Percentiles rank a stretch among this genome's conserved stretches.
Conservation (phyloP, 1,284 basidiomycete species). For the Butyriboletus pseudospeciosus region DNA sequence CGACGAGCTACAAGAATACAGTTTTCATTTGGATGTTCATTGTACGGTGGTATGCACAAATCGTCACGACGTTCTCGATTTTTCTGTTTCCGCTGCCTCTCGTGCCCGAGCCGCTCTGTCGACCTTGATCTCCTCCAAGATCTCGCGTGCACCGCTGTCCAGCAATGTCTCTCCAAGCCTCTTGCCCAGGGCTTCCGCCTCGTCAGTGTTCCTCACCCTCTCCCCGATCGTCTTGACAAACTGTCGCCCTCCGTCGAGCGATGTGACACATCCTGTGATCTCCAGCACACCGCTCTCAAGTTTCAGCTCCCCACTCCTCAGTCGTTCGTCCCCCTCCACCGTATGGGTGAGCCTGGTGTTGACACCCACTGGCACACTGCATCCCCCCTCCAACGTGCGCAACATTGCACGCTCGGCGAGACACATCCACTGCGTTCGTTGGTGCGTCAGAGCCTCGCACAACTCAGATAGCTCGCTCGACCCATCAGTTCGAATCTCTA, state of each 20-base stretch:
- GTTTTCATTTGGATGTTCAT: neutral
- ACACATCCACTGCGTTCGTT: slow-evolving; percentile 71
- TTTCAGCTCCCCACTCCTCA: slow-evolving; percentile 27
- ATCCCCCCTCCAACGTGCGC: slow-evolving; percentile 89
- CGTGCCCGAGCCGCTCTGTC: slow-evolving; percentile 58
- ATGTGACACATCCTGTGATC: slow-evolving; percentile 77
- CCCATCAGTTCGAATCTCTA: slow-evolving; percentile 83
- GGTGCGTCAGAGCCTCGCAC: slow-evolving; percentile 67
- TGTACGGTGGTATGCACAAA: slow-evolving; percentile 10
- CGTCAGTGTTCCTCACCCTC: slow-evolving; percentile 50
- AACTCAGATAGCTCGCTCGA: slow-evolving; percentile 52
- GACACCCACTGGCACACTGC: slow-evolving; percentile 95
- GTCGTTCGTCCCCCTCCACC: slow-evolving; percentile 24
- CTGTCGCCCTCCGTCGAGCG: slow-evolving; percentile 65
- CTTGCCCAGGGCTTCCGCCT: slow-evolving; percentile 67
- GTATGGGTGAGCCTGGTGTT: slow-evolving; percentile 44
- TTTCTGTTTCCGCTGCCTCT: slow-evolving; percentile 34
- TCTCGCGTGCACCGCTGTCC: slow-evolving; percentile 65
- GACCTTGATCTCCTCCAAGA: slow-evolving; percentile 73
- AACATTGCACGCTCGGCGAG: slow-evolving; percentile 85
- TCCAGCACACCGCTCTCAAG: slow-evolving; percentile 42
- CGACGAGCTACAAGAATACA: slow-evolving; percentile 34
- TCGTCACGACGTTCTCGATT: slow-evolving; percentile 7
- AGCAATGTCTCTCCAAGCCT: slow-evolving; percentile 62
- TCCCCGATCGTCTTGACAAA: slow-evolving; percentile 62